phyloP scores from a whole-genome alignment of 495 filamentous ascomycete genomes.

The Aspergillus ostianus region DNA sequence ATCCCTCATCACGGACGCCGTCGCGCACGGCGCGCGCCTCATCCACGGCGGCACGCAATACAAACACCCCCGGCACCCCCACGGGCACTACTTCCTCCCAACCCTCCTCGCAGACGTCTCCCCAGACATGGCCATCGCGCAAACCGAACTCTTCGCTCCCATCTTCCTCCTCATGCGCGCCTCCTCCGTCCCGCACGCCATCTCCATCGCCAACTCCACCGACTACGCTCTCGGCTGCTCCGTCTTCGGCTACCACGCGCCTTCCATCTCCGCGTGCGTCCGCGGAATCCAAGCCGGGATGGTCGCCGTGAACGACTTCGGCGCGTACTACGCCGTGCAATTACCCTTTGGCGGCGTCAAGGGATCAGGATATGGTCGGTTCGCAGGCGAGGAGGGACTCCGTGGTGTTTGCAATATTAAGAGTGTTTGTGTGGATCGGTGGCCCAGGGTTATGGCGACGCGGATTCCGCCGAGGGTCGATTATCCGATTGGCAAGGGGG shows the following conservation, averaged over 20 bases:
- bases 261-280: slow-evolving; percentile 58
- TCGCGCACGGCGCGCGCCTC: slow-evolving; percentile 73
- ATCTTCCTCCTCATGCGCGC: slow-evolving; percentile 82
- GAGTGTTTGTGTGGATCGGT: slow-evolving; percentile 76
- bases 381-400: slow-evolving; percentile 88
- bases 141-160: slow-evolving; percentile 89
- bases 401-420: slow-evolving; percentile 83
- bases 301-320: slow-evolving; percentile 94
- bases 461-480: slow-evolving; percentile 73
- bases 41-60: slow-evolving; percentile 75
- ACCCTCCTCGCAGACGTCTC: slow-evolving; percentile 86
- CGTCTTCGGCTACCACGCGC: slow-evolving; percentile 65
- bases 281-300: slow-evolving; percentile 75
- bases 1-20: slow-evolving; percentile 69
- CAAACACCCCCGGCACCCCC: slow-evolving; percentile 64
- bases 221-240: slow-evolving; percentile 75
- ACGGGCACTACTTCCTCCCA: slow-evolving; percentile 88
- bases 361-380: slow-evolving; percentile 88
- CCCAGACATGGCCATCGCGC: slow-evolving; percentile 75
- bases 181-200: slow-evolving; percentile 55
- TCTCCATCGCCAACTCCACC: slow-evolving; percentile 73
- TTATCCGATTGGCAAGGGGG: slow-evolving; percentile 67
- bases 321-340: slow-evolving; percentile 84
- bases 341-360: slow-evolving; percentile 87
- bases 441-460: slow-evolving; percentile 57